These are phyloP conservation scores for Yamadazyma sp. DNA, from an alignment of 805 yeast species.

Conservation along the genomic window DNA sequence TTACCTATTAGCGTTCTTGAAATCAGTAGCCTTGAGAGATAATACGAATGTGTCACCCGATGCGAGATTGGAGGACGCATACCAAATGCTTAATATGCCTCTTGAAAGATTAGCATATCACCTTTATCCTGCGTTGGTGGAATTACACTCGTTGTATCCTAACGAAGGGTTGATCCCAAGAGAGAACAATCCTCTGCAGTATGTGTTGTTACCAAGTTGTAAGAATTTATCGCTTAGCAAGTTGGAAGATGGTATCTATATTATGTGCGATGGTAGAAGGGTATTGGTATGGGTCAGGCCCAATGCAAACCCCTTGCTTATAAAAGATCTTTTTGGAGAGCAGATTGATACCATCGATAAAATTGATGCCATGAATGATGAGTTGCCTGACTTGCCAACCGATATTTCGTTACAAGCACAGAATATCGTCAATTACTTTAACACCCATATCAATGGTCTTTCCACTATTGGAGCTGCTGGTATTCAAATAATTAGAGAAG, in stretches of 20 bases:
- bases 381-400: conserved; percentile 70
- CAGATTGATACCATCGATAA: conserved; percentile 44
- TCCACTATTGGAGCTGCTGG: conserved; percentile 34
- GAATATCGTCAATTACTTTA: conserved; percentile 58
- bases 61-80: conserved; percentile 55
- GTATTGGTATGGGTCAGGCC: conserved; percentile 68
- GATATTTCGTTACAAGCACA: conserved; percentile 67
- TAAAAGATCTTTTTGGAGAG: conserved; percentile 74
- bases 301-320: conserved; percentile 61
- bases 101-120: conserved; percentile 57
- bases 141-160: conserved; percentile 63
- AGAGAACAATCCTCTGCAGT: conserved; percentile 38
- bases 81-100: conserved; percentile 52
- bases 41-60: conserved; percentile 56
- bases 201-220: conserved; percentile 51
- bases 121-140: conserved; percentile 78
- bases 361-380: conserved; percentile 50
- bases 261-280: conserved; percentile 67
- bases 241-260: conserved; percentile 71
- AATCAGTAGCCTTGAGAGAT: conserved; percentile 60
- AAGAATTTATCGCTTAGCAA: conserved; percentile 43
- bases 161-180: conserved; percentile 45
- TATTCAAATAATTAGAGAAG: conserved; percentile 62
- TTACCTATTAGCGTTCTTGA: conserved; percentile 66
- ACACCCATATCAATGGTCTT: conserved; percentile 29